A percentile compares a stretch with the other conserved stretches of the same genome.
phyloP scores from a whole-genome alignment of 495 filamentous ascomycete species.

The Aspergillus ostianus region DNA sequence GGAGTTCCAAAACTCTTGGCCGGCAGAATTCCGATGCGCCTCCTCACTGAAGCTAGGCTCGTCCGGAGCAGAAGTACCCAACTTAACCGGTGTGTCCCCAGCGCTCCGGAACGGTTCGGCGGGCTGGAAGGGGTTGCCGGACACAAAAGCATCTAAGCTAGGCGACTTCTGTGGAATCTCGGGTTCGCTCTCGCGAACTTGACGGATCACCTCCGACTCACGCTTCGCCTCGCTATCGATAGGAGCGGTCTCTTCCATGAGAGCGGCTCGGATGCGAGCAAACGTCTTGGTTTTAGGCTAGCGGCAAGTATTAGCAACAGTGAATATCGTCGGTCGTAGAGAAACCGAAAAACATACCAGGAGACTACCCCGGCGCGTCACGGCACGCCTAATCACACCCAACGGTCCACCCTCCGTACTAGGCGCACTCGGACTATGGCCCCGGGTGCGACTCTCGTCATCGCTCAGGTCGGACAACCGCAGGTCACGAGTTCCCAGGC shows the following conservation, averaged over 20 bases:
- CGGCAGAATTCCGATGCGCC: constrained; percentile 65
- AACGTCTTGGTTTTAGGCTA: constrained; percentile 94
- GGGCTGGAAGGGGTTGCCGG: constrained; percentile 50
- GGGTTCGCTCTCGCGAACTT: constrained; percentile 76
- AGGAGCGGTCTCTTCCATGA: constrained; percentile 83
- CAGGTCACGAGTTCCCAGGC: constrained; percentile 79
- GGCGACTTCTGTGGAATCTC: constrained; percentile 41
- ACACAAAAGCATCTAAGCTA: constrained; percentile 35
- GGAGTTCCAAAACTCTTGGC: constrained; percentile 76
- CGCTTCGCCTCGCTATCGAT: constrained; percentile 84
- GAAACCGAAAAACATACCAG: constrained; percentile 55
- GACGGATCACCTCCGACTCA: constrained; percentile 91
- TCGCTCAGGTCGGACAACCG: constrained; percentile 85
- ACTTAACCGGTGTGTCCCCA: constrained; percentile 59
- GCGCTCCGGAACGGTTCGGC: constrained; percentile 48
- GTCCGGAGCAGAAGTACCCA: constrained; percentile 42
- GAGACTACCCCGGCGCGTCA: constrained; percentile 84
- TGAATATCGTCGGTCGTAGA: not conserved
- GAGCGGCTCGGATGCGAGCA: constrained; percentile 83
- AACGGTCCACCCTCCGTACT: constrained; percentile 44
- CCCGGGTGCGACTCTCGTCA: constrained; percentile 57
- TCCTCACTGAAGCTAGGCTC: constrained; percentile 70
- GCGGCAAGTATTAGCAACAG: constrained; percentile 11
- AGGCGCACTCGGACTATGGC: constrained; percentile 40
- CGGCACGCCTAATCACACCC: constrained; percentile 59